Evolutionary conservation across 768 basidiomycete genomes (phyloP).

Genomic region (Pisolithus marmoratus): DNA sequence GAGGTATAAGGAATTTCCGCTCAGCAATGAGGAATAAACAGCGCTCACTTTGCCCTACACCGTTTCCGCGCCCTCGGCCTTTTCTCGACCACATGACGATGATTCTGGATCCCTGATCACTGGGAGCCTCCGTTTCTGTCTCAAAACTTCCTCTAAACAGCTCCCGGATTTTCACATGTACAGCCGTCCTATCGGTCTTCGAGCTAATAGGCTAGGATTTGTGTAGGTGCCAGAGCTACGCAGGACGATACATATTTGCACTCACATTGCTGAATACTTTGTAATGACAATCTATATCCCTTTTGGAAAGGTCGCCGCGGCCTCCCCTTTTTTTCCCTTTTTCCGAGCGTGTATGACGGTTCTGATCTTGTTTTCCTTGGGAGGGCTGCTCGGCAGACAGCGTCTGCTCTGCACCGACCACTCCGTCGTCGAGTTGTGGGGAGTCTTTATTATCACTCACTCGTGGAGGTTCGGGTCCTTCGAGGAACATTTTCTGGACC

Average conservation of each 20-base stretch:
- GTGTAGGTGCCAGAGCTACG: slow-evolving; percentile 8
- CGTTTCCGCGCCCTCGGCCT: slow-evolving; percentile 40
- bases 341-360: slow-evolving; percentile 36
- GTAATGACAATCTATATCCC: slow-evolving; percentile 57
- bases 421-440: slow-evolving; percentile 13
- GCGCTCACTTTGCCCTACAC: slow-evolving; percentile 31
- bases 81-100: slow-evolving; percentile 70
- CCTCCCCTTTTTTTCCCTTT: slow-evolving; percentile 43
- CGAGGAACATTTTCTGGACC: slow-evolving; percentile 69
- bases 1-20: background rate
- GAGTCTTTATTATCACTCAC: slow-evolving; percentile 55
- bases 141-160: slow-evolving; percentile 82
- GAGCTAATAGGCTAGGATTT: slow-evolving; percentile 66
- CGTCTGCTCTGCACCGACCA: slow-evolving; percentile 3
- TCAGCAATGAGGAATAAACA: background rate
- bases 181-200: slow-evolving; percentile 73
- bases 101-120: slow-evolving; percentile 70
- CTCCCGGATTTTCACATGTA: slow-evolving; percentile 78
- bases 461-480: slow-evolving; percentile 76
- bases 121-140: slow-evolving; percentile 63
- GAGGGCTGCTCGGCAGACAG: slow-evolving; percentile 20
- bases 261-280: slow-evolving; percentile 80
- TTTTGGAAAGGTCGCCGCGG: slow-evolving; percentile 35
- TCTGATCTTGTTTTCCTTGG: slow-evolving; percentile 33
- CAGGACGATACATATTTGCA: slow-evolving; percentile 19